Conservation (phyloP, 768 basidiomycete genomes). For the Zangia roseola region DNA sequence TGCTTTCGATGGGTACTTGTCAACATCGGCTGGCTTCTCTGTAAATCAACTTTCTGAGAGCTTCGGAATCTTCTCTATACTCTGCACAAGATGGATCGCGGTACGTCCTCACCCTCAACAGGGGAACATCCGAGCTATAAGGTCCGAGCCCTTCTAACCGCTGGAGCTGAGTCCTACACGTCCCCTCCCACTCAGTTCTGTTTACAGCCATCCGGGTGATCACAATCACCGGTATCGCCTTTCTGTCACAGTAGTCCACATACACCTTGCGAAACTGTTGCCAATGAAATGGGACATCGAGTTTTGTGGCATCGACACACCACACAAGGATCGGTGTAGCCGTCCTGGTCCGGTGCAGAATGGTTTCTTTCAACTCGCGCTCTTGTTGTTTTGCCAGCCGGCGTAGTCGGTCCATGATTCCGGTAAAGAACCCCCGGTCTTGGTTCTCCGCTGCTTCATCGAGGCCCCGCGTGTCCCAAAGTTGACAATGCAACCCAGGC, state of each 20-base stretch:
- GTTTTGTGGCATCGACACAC: constrained; percentile 31
- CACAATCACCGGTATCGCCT: constrained; percentile 24
- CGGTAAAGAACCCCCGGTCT: constrained; percentile 5
- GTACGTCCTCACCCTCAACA: constrained; percentile 15
- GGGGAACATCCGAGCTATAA: not conserved
- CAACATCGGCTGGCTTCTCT: not conserved
- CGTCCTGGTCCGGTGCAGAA: constrained; percentile 7
- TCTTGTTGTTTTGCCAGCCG: constrained; percentile 10
- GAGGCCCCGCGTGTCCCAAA: constrained; percentile 29
- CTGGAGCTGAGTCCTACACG: constrained; percentile 18
- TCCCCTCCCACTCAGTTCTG: constrained; percentile 21
- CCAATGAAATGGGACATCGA: constrained; percentile 26
- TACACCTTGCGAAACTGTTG: constrained; percentile 27
- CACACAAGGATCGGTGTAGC: constrained; percentile 23
- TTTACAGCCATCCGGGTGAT: constrained; percentile 24
- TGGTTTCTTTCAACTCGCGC: constrained; percentile 16
- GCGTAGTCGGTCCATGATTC: constrained; percentile 12
- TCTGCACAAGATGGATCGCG: not conserved
- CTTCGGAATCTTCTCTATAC: constrained; percentile 17
- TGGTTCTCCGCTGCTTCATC: constrained; percentile 26
- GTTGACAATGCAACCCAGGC: constrained; percentile 11
- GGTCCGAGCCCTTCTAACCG: not conserved
- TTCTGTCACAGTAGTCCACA: constrained; percentile 23
- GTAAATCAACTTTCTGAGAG: constrained; percentile 15
- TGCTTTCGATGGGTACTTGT: not conserved